These are phyloP conservation scores for Nakazawaea holstii DNA, from an alignment of 805 yeast species.

Conservation along the genomic window DNA sequence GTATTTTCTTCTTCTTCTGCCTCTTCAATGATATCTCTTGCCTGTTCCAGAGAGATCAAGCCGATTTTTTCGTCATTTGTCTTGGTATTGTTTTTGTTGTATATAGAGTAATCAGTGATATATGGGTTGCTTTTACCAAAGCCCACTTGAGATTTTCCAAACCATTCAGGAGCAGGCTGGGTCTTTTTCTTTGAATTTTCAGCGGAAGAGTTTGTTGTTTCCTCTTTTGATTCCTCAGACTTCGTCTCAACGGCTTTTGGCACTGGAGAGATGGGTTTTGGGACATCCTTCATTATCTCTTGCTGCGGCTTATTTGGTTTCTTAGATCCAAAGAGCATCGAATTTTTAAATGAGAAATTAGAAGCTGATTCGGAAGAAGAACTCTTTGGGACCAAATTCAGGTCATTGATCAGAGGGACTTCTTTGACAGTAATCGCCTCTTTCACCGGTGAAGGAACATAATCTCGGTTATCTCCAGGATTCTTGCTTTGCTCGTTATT, in stretches of 20 bases:
- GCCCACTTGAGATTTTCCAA: constrained; percentile 14
- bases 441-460: too few relatives aligned
- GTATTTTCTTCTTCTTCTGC: constrained; percentile 13
- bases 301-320: constrained; percentile 5
- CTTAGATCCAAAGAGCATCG: constrained; percentile 10
- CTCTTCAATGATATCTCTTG: constrained; percentile 26
- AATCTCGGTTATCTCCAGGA: too few relatives aligned
- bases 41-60: constrained; percentile 46
- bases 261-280: not conserved
- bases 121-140: constrained; percentile 13
- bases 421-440: too few relatives aligned
- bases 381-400: not conserved
- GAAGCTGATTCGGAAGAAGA: not conserved
- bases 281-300: too few relatives aligned
- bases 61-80: constrained; percentile 43
- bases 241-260: not conserved
- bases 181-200: constrained; percentile 16
- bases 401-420: too few relatives aligned
- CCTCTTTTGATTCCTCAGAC: constrained; percentile 9
- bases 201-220: not conserved
- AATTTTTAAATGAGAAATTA: constrained; percentile 1
- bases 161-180: constrained; percentile 29
- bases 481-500: not conserved
- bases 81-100: not conserved
- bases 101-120: constrained; percentile 10